These are phyloP conservation scores for Lenwebbia sp. DNA, from an alignment of 345 rosid species.

Conservation along the genomic window DNA sequence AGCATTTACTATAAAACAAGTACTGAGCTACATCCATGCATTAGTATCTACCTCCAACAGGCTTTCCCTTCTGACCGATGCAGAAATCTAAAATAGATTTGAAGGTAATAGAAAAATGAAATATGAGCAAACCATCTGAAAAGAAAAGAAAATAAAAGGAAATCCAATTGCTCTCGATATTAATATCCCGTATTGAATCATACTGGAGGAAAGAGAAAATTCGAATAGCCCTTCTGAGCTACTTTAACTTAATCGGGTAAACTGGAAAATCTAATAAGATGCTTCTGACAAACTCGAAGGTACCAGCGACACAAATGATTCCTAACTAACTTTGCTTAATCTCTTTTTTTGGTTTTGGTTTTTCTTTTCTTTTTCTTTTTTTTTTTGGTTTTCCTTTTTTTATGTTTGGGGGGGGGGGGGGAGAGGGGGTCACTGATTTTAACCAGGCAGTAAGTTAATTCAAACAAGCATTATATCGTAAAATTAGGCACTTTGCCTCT, in stretches of 20 bases:
- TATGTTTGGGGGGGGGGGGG: too few relatives aligned
- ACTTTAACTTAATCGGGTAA: neutral
- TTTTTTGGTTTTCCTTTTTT: too few relatives aligned
- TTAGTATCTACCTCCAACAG: slow-evolving; percentile 27
- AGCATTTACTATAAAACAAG: slow-evolving; percentile 76
- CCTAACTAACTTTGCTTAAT: neutral
- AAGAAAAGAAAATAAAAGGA: neutral
- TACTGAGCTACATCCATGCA: slow-evolving; percentile 69
- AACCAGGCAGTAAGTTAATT: neutral
- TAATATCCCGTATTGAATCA: neutral
- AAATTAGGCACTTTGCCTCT: neutral
- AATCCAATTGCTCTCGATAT: neutral
- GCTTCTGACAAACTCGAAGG: neutral
- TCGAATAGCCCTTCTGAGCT: neutral
- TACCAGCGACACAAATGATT: neutral
- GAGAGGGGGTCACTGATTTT: neutral
- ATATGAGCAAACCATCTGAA: neutral
- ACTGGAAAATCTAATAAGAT: neutral
- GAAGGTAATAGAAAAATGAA: neutral
- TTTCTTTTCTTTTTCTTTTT: neutral
- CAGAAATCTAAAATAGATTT: neutral
- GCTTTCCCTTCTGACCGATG: neutral
- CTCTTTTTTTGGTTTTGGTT: neutral
- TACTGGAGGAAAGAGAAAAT: neutral
- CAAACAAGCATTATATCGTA: neutral